phyloP scores from a whole-genome alignment of 768 basidiomycete genomes.

The Psilocybe sp. region DNA sequence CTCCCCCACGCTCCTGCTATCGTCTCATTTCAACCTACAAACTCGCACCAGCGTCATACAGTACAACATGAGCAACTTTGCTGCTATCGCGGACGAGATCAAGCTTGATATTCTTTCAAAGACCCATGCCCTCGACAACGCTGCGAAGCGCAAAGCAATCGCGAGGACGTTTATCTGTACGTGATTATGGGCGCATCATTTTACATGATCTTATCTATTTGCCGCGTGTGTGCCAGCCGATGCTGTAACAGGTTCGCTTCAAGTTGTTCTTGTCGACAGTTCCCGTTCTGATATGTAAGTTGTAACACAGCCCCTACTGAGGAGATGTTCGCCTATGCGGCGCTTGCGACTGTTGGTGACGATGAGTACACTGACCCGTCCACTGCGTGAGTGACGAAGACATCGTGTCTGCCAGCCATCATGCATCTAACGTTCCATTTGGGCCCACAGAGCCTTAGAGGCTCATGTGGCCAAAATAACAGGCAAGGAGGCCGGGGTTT shows the following conservation, averaged over 20 bases:
- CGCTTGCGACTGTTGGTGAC: slow-evolving; percentile 69
- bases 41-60: too few relatives aligned
- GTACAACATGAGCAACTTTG: slow-evolving; percentile 19
- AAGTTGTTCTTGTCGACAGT: slow-evolving; percentile 1
- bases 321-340: slow-evolving; percentile 74
- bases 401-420: too few relatives aligned
- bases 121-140: slow-evolving; percentile 57
- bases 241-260: slow-evolving; percentile 42
- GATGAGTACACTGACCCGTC: slow-evolving; percentile 73
- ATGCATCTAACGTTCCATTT: not conserved
- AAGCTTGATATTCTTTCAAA: slow-evolving; percentile 62
- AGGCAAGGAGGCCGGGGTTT: slow-evolving; percentile 91
- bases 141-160: slow-evolving; percentile 49
- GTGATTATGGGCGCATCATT: slow-evolving; percentile 19
- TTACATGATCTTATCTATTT: too few relatives aligned
- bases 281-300: slow-evolving; percentile 1
- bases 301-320: slow-evolving; percentile 50
- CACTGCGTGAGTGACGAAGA: slow-evolving; percentile 41
- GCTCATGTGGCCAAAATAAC: slow-evolving; percentile 68
- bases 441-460: slow-evolving; percentile 48
- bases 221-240: slow-evolving; percentile 42
- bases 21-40: too few relatives aligned
- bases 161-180: slow-evolving; percentile 73
- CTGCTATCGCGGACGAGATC: slow-evolving; percentile 38
- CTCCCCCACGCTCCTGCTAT: too few relatives aligned